Percentiles rank a stretch among this genome's conserved stretches.
Evolutionary conservation across 2,329 filamentous ascomycete genomes (phyloP).

Genomic region (Neophaeococcomyces mojaviensis): DNA sequence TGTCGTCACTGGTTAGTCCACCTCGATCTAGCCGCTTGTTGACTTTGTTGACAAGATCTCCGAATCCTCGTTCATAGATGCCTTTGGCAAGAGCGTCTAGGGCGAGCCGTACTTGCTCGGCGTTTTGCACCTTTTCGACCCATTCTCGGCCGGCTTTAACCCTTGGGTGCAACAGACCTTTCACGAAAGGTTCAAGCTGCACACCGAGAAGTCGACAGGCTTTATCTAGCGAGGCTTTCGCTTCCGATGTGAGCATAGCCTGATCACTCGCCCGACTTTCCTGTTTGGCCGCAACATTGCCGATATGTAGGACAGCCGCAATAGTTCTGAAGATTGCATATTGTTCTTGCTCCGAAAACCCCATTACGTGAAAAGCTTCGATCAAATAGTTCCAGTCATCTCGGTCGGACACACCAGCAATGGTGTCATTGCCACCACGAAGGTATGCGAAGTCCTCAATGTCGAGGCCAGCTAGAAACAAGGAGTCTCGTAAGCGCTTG

Average conservation of each 20-base stretch:
- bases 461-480: slow-evolving; percentile 66
- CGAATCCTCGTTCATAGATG: slow-evolving; percentile 94
- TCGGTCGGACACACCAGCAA: slow-evolving; percentile 78
- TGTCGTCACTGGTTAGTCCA: slow-evolving; percentile 75
- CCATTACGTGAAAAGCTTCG: slow-evolving; percentile 92
- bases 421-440: slow-evolving; percentile 81
- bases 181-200: slow-evolving; percentile 72
- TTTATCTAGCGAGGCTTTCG: slow-evolving; percentile 64
- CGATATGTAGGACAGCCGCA: slow-evolving; percentile 84
- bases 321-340: slow-evolving; percentile 75
- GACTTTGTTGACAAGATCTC: slow-evolving; percentile 83
- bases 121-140: slow-evolving; percentile 97
- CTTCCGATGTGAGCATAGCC: slow-evolving; percentile 69
- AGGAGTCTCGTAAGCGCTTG: slow-evolving; percentile 61
- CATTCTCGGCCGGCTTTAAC: slow-evolving; percentile 95
- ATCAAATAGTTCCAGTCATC: slow-evolving; percentile 86
- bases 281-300: slow-evolving; percentile 82
- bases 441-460: slow-evolving; percentile 90
- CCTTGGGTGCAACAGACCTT: slow-evolving; percentile 80
- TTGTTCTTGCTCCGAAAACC: slow-evolving; percentile 80
- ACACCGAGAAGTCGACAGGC: slow-evolving; percentile 83
- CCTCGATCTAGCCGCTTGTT: slow-evolving; percentile 86
- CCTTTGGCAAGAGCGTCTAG: slow-evolving; percentile 91
- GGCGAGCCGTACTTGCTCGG: slow-evolving; percentile 84
- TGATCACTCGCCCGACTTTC: slow-evolving; percentile 89